phyloP scores from a whole-genome alignment of 352 stramenopile genomes.

The Thalassiosira hispida region DNA sequence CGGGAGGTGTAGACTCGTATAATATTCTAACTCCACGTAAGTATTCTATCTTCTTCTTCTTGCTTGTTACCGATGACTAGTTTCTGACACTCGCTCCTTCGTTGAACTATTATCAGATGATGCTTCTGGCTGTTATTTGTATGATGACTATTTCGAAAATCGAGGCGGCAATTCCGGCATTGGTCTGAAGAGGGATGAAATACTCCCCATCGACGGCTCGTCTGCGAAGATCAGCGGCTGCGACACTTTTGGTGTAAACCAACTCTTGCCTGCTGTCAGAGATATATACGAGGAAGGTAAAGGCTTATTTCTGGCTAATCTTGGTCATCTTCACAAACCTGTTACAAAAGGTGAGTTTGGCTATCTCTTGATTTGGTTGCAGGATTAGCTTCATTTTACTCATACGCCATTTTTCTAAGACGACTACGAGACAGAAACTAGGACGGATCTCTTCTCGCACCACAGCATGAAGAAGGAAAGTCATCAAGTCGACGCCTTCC shows the following conservation, averaged over 20 bases:
- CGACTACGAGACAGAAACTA: slow-evolving; percentile 64
- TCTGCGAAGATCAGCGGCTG: slow-evolving; percentile 45
- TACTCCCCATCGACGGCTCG: slow-evolving; percentile 62
- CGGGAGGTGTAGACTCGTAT: slow-evolving; percentile 68
- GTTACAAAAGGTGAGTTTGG: slow-evolving; percentile 64
- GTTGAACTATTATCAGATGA: too few species aligned
- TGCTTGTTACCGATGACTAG: too few species aligned
- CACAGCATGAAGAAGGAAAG: slow-evolving; percentile 62
- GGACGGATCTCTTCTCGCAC: slow-evolving; percentile 74
- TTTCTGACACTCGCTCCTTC: too few species aligned
- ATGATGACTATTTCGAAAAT: slow-evolving; percentile 50
- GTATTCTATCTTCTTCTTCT: too few species aligned
- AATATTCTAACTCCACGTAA: slow-evolving; percentile 72
- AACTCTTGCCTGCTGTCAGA: slow-evolving; percentile 39
- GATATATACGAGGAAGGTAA: slow-evolving; percentile 67
- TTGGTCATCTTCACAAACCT: slow-evolving; percentile 71
- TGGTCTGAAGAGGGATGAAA: slow-evolving; percentile 45
- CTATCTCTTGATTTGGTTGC: too few species aligned
- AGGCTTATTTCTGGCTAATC: slow-evolving; percentile 48
- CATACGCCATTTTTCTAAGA: too few species aligned
- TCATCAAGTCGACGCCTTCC: slow-evolving; percentile 66
- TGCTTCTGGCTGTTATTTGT: slow-evolving; percentile 42
- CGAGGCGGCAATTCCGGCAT: slow-evolving; percentile 32
- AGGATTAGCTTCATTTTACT: too few species aligned
- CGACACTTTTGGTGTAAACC: slow-evolving; percentile 65